Evolutionary conservation across 345 rosid genomes (phyloP).

Genomic region (Acer negundo): DNA sequence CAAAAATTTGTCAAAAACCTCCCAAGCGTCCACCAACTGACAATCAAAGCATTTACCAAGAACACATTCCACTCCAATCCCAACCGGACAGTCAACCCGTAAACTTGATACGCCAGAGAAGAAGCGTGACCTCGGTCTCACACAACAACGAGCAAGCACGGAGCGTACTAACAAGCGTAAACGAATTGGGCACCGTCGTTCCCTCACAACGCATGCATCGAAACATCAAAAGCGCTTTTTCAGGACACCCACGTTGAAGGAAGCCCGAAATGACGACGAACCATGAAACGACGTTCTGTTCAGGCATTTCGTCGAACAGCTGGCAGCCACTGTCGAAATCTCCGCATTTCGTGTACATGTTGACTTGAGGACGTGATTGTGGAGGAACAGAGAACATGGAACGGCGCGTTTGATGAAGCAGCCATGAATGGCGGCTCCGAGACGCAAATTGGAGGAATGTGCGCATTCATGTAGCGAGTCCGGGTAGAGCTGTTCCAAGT

Average conservation of each 20-base stretch:
- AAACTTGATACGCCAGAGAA: slow-evolving; percentile 34
- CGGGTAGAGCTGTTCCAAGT: slow-evolving; percentile 20
- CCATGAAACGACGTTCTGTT: slow-evolving; percentile 52
- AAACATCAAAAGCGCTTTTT: slow-evolving; percentile 40
- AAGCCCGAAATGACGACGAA: slow-evolving; percentile 46
- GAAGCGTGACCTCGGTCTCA: slow-evolving; percentile 8
- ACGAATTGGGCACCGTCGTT: slow-evolving; percentile 40
- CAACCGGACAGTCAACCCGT: slow-evolving; percentile 30
- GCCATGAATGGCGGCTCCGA: slow-evolving; percentile 46
- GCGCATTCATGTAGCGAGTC: slow-evolving; percentile 33
- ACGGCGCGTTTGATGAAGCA: slow-evolving; percentile 30
- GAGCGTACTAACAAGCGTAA: slow-evolving; percentile 50
- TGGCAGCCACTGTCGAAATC: slow-evolving; percentile 25
- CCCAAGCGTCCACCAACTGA: slow-evolving; percentile 39
- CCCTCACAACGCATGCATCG: slow-evolving; percentile 39
- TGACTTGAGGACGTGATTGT: slow-evolving; percentile 49
- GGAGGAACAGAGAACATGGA: slow-evolving; percentile 35
- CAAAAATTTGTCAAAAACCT: slow-evolving; percentile 34
- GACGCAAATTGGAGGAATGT: slow-evolving; percentile 25
- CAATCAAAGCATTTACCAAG: slow-evolving; percentile 50
- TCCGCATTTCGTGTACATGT: slow-evolving; percentile 41
- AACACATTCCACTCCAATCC: slow-evolving; percentile 47
- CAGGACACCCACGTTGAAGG: slow-evolving; percentile 34
- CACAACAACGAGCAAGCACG: slow-evolving; percentile 47
- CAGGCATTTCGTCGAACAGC: slow-evolving; percentile 56